Conservation (phyloP, 257 asterid genomes). For the Dorcoceras hygrometricum region DNA sequence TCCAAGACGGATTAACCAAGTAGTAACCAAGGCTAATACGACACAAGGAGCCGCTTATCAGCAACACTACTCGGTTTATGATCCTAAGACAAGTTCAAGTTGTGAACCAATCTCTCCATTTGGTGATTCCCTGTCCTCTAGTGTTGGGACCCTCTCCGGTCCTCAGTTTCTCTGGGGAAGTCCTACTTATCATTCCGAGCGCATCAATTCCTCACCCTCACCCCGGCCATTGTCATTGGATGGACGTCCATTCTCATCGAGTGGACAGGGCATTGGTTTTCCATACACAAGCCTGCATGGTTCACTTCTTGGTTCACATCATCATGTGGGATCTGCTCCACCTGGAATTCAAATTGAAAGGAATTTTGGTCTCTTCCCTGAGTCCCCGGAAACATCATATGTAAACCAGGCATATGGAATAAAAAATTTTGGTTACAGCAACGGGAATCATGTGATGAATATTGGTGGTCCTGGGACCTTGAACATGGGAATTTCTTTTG, state of each 20-base stretch:
- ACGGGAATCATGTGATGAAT: constrained; percentile 45
- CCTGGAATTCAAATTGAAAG: constrained; percentile 72
- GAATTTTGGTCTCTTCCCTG: constrained; percentile 74
- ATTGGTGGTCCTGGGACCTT: constrained; percentile 46
- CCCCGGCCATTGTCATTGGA: constrained; percentile 52
- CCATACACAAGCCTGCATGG: constrained; percentile 51
- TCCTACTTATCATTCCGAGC: constrained; percentile 61
- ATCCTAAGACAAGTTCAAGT: constrained; percentile 53
- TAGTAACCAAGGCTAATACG: constrained; percentile 21
- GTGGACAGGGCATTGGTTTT: constrained; percentile 47
- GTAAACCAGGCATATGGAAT: constrained; percentile 53
- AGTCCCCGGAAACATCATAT: constrained; percentile 75
- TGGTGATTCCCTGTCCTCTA: constrained; percentile 60
- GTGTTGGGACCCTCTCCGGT: constrained; percentile 84
- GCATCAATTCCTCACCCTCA: constrained; percentile 45
- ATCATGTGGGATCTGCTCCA: constrained; percentile 94
- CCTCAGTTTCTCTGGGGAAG: constrained; percentile 98
- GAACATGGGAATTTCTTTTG: constrained; percentile 61
- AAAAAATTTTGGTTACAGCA: constrained; percentile 43
- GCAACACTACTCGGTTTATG: constrained; percentile 44
- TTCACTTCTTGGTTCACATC: constrained; percentile 50
- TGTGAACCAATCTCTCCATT: constrained; percentile 55
- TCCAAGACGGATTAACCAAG: constrained; percentile 39
- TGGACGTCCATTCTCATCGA: constrained; percentile 45
- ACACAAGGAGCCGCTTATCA: constrained; percentile 34